A percentile compares a stretch with the other conserved stretches of the same genome.
Conservation (phyloP, 257 asterid species). For the Lithospermum erythrorhizon region DNA sequence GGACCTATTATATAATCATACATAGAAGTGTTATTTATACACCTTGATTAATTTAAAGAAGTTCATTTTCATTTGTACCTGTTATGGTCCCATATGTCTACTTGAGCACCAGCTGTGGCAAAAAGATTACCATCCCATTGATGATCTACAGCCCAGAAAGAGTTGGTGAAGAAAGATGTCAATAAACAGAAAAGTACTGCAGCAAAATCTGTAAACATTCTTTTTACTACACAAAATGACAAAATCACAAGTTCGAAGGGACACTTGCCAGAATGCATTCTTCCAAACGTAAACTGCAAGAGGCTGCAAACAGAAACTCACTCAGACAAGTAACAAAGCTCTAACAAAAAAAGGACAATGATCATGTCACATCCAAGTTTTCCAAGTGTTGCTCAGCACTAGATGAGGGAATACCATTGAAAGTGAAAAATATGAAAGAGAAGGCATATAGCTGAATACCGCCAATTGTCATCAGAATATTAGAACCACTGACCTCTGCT, state of each 20-base stretch:
- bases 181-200: background rate
- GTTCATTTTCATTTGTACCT: slow-evolving; percentile 29
- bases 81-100: slow-evolving; percentile 94
- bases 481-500: slow-evolving; percentile 36
- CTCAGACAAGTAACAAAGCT: background rate
- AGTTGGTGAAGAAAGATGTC: slow-evolving; percentile 3
- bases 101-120: slow-evolving; percentile 97
- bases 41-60: background rate
- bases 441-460: background rate
- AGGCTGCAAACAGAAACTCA: slow-evolving; percentile 38
- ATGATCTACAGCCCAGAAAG: slow-evolving; percentile 85
- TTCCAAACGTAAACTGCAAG: slow-evolving; percentile 65
- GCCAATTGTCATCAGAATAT: slow-evolving; percentile 2
- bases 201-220: background rate
- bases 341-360: background rate
- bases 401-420: background rate
- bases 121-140: slow-evolving; percentile 80
- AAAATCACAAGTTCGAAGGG: background rate
- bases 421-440: background rate
- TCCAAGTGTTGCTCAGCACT: background rate
- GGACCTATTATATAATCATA: slow-evolving; percentile 50
- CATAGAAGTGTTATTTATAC: background rate
- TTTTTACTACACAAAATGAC: background rate
- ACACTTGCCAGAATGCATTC: slow-evolving; percentile 67
- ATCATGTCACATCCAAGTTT: background rate